A percentile compares a stretch with the other conserved stretches of the same genome.
Evolutionary conservation across 305 asterid genomes (phyloP).

Genomic region (Fraxinus dipetala): DNA sequence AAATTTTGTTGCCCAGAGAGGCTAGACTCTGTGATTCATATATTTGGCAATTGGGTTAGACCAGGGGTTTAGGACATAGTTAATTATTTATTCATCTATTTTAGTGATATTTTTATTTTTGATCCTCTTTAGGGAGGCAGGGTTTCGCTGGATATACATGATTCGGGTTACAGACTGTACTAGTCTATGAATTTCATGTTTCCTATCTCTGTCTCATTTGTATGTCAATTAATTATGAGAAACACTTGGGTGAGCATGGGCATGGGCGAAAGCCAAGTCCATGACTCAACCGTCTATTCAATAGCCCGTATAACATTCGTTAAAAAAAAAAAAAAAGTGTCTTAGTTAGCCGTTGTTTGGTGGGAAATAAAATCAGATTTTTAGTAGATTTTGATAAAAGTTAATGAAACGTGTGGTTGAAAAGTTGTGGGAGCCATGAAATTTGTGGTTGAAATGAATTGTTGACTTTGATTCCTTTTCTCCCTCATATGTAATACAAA

Average conservation of each 20-base stretch:
- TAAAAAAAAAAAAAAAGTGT: neutral
- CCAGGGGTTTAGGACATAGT: neutral
- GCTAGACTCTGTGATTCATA: neutral
- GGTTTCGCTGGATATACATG: neutral
- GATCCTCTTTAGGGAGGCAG: neutral
- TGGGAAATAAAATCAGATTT: too few species aligned
- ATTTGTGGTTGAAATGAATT: too few species aligned
- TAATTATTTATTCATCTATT: neutral
- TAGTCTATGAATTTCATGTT: neutral
- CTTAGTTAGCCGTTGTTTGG: neutral
- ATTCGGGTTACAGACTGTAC: neutral
- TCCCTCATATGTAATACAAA: neutral
- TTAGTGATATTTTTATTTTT: neutral
- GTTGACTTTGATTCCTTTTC: neutral
- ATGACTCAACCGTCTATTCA: neutral
- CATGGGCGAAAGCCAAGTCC: neutral
- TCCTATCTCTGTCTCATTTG: neutral
- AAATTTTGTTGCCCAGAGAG: neutral
- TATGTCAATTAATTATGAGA: neutral
- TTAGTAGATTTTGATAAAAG: too few species aligned
- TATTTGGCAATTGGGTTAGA: neutral
- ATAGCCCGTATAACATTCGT: neutral
- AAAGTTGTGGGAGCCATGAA: too few species aligned
- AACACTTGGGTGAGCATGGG: neutral
- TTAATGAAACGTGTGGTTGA: too few species aligned